A percentile compares a stretch with the other conserved stretches of the same genome.
These are phyloP conservation scores for Botryotinia convoluta DNA, from an alignment of 2,329 filamentous ascomycete genomes.

Conservation along the genomic window DNA sequence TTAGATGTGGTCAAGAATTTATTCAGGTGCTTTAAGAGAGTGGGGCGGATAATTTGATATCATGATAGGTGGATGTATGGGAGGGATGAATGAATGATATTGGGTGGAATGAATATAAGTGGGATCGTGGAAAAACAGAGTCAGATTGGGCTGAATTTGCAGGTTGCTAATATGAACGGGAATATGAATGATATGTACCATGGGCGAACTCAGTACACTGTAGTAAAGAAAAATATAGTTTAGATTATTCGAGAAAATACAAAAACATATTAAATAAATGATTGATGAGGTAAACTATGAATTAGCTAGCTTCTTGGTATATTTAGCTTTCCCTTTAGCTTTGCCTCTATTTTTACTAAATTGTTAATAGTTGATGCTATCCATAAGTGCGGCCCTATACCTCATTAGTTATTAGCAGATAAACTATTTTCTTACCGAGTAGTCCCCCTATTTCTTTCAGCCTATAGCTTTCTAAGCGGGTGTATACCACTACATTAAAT, in stretches of 20 bases:
- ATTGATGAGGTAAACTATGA: not conserved
- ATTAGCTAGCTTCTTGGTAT: not conserved
- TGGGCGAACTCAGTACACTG: not conserved
- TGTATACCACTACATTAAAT: not conserved
- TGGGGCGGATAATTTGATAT: not conserved
- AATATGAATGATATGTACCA: conserved; percentile 4
- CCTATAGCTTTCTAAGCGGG: not conserved
- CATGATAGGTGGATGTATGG: not conserved
- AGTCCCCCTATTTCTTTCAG: not conserved
- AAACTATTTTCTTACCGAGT: not conserved
- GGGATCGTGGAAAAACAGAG: not conserved
- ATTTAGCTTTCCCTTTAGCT: not conserved
- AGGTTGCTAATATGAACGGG: not conserved
- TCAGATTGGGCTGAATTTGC: not conserved
- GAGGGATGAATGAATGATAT: not conserved
- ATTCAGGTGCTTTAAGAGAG: not conserved
- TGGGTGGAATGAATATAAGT: not conserved
- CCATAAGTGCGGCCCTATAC: not conserved
- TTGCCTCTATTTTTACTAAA: not conserved
- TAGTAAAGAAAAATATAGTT: not conserved
- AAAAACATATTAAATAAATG: not conserved
- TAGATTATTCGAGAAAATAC: not conserved
- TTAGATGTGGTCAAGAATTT: not conserved
- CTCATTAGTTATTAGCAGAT: not conserved
- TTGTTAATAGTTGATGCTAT: not conserved